Evolutionary conservation across 352 stramenopile genomes (phyloP), one percentile per base, ranked within the genome.

Genomic region (Pythium sukuiense): DNA sequence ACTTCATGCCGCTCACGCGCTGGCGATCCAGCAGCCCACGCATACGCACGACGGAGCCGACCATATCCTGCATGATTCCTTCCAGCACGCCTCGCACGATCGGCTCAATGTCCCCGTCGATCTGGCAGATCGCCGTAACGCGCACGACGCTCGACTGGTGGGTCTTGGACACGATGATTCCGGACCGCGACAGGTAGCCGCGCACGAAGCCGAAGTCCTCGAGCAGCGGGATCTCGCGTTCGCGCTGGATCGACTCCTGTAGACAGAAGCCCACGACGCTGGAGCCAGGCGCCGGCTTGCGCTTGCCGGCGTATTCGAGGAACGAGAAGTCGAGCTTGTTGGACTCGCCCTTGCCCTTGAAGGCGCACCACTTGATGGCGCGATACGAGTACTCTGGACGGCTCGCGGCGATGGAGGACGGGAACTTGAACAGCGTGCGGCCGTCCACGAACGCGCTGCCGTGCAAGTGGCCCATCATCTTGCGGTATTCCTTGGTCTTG

Each of bases 331-430:
- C 82, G 39, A 88, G 59, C 41, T 80, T 68, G 59, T 85, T 83
- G 26, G 79, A 33, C 2, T 80, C 71, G 61, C 74, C 50, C 59
- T 61, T 78, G 30, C 49, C 68, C 52, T 80, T 76, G 37, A 88
- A 74, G 11, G 81, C 81, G 59, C 84, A 83, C 85, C 85, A 93
- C 59, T 93, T 93, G 48, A 93, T 89, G 6, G 81, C 82, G 12
- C 79, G 77, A 55, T 93, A 93, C 46, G 77, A 85, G 35, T 76
- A 83, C 14, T 71, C 58, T 16, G 84, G 80, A 20, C 72, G 83
- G 58, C 67, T 80, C 14, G 73, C 64, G 24, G 73, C 71, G 11
- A 79, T 63, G 0, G 80, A 76, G n/a, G 74, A 79, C 30, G 76
- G 76, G 39, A 92, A 85, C 49, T 77, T 85, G 61, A 87, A 85